Evolutionary conservation across 2,329 filamentous ascomycete genomes (phyloP).

Genomic region (Diaporthe sp.): DNA sequence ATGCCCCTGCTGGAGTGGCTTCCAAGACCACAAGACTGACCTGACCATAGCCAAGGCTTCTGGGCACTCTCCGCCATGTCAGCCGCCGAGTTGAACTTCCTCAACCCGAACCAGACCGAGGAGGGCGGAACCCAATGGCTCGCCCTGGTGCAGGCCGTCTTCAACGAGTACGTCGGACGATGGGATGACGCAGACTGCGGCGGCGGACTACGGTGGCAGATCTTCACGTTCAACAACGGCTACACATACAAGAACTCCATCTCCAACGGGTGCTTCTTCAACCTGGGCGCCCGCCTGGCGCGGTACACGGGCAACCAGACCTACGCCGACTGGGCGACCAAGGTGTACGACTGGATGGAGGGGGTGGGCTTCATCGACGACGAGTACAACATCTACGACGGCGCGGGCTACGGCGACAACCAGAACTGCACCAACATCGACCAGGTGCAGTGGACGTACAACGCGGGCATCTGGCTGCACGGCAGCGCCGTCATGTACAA

Average conservation of each 20-base stretch:
- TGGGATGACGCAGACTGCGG: constrained; percentile 75
- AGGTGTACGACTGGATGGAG: constrained; percentile 68
- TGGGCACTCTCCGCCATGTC: constrained; percentile 80
- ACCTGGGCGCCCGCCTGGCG: constrained; percentile 70
- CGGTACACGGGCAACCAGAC: constrained; percentile 74
- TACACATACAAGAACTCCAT: constrained; percentile 67
- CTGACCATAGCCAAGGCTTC: constrained; percentile 74
- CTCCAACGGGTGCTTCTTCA: constrained; percentile 64
- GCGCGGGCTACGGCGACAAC: constrained; percentile 55
- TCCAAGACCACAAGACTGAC: constrained; percentile 52
- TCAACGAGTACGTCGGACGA: constrained; percentile 85
- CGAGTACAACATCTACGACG: constrained; percentile 63
- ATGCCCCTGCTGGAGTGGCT: neutral
- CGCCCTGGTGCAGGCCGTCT: constrained; percentile 82
- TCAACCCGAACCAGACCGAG: constrained; percentile 61
- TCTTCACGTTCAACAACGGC: constrained; percentile 86
- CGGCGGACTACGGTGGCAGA: constrained; percentile 87
- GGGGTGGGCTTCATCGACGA: constrained; percentile 59
- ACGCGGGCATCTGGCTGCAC: constrained; percentile 62
- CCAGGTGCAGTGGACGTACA: constrained; percentile 66
- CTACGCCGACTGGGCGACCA: constrained; percentile 72
- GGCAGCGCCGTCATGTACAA: constrained; percentile 58
- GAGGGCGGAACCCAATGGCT: constrained; percentile 73
- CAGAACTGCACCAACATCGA: constrained; percentile 60
- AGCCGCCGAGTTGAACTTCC: constrained; percentile 78